Conservation (phyloP, 2,329 filamentous ascomycete genomes). For the Aspergillus sp. region DNA sequence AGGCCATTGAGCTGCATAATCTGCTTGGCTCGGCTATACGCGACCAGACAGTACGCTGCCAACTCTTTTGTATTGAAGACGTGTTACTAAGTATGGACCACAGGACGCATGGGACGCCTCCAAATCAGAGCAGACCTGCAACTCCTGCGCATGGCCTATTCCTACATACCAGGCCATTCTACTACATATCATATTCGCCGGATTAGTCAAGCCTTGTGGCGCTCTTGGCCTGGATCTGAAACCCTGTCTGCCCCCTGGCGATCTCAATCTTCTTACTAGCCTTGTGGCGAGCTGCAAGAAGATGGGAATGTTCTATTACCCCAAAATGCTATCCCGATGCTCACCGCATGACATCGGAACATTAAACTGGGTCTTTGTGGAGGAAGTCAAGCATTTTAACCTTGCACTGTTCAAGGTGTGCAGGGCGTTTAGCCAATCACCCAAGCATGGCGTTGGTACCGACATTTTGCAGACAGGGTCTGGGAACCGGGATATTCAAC, state of each 20-base stretch:
- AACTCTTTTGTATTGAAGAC: too few species aligned
- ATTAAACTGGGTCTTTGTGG: slow-evolving; percentile 26
- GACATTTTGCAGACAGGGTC: too few species aligned
- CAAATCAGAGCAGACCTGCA: background rate
- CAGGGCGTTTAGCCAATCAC: background rate
- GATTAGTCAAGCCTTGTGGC: background rate
- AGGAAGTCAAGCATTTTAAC: slow-evolving; percentile 32
- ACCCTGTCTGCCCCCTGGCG: slow-evolving; percentile 3
- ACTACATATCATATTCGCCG: slow-evolving; percentile 31
- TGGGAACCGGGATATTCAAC: too few species aligned
- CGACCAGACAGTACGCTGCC: slow-evolving; percentile 23
- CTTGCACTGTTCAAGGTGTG: slow-evolving; percentile 28
- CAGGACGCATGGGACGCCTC: slow-evolving; percentile 28
- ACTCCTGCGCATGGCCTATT: slow-evolving; percentile 28
- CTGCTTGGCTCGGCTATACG: slow-evolving; percentile 24
- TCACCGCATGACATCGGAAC: slow-evolving; percentile 8
- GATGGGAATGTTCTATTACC: slow-evolving; percentile 31
- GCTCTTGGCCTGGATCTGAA: slow-evolving; percentile 17
- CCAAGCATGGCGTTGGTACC: too few species aligned
- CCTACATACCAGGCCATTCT: slow-evolving; percentile 34
- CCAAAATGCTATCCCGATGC: slow-evolving; percentile 24
- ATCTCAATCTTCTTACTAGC: slow-evolving; percentile 17
- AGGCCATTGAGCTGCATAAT: slow-evolving; percentile 26
- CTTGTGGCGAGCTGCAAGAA: slow-evolving; percentile 28
- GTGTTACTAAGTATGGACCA: too few species aligned